Base-by-base conservation (phyloP, 371 early-diverging fungal genomes). In the Mortierella sp. region DNA sequence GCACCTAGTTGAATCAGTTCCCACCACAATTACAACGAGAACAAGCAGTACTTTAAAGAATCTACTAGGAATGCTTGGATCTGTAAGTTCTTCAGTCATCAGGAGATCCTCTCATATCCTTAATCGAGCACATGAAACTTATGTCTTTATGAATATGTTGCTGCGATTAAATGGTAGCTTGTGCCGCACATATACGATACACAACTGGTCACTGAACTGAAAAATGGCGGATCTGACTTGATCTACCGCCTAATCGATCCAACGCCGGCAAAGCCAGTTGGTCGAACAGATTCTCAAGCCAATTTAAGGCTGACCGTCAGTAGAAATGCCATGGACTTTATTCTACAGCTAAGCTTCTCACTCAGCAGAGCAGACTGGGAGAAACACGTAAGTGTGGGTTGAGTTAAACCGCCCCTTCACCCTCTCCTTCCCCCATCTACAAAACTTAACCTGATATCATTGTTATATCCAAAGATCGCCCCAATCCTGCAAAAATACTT, bases 401-500 rank as follows among this genome's bases (percentile, higher is more conserved):
- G 4, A n/a, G n/a, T 3, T 19, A 2, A 48, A 28, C 28, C 28
- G 1, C 2, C 28, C 2, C 28, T 28, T 28, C 28, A 28, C 2
- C 28, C 28, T 2, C 13, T 5, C 43, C 21, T 8, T 3, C 53
- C 3, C 15, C 19, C 21, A n/a, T 53, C 53, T n/a, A 53, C 4
- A n/a, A 55, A 47, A n/a, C 9, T 21, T 11, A 45, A 38, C 52
- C 21, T 2, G 0, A 16, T 60, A 41, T n/a, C 45, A 11, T 32
- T 58, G n/a, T n/a, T 16, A 16, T 2, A n/a, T 50, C 8, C 58
- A 28, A 84, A 90, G 90, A 85, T 92, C 45, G 85, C 87, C n/a
- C 86, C 91, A 0, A 87, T 87, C 36, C 73, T 92, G 8, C 88
- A 88, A 83, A 90, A 90, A 59, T 92, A 92, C 68, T 92, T 92